Evolutionary conservation across 2,329 filamentous ascomycete species (phyloP), one percentile per base, ranked within the genome.

Genomic region (Botrytis aclada): DNA sequence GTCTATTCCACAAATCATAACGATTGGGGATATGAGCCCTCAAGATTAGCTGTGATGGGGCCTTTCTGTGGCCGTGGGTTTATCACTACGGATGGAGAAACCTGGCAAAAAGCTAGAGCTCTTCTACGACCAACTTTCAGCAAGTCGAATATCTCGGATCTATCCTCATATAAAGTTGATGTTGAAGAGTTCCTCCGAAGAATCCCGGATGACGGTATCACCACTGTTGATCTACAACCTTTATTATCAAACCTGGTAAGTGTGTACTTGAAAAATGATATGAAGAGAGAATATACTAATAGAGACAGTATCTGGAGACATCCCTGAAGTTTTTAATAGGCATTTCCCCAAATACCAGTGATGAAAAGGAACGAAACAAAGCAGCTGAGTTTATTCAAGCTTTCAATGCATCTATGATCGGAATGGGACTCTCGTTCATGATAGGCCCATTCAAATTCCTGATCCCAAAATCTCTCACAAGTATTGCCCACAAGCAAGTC

Each of bases 111-210:
- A 32, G 67, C 70, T 3, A 67, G 71, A 6, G 81, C 84, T 9
- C 81, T 87, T 77, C 82, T 89, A 34, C 82, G 86, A 5, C 87
- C 87, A 0, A 83, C 84, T 74, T 88, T 88, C 73, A 82, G 84
- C 37, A 81, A 84, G 6, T 83, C 85, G 74, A 84, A 87, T 79
- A 82, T 87, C 58, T 88, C 89, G 51, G 91, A 95, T 79, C 83
- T 95, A 37, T 20, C 47, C 16, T 25, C 51, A 22, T 34, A 34
- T 16, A 54, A 45, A 32, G 51, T 34, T 9, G 51, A 41, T 1
- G 25, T 69, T 32, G 37, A 69, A 32, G 29, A 58, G 1, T 58
- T 69, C 9, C n/a, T 69, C 10, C 32, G 9, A n/a, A 37, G 9
- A 5, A 60, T 69, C n/a, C 51, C 51, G 14, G 43, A 43, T 25